Base-by-base conservation (phyloP, 805 yeast genomes). In the Lachancea quebecensis region DNA sequence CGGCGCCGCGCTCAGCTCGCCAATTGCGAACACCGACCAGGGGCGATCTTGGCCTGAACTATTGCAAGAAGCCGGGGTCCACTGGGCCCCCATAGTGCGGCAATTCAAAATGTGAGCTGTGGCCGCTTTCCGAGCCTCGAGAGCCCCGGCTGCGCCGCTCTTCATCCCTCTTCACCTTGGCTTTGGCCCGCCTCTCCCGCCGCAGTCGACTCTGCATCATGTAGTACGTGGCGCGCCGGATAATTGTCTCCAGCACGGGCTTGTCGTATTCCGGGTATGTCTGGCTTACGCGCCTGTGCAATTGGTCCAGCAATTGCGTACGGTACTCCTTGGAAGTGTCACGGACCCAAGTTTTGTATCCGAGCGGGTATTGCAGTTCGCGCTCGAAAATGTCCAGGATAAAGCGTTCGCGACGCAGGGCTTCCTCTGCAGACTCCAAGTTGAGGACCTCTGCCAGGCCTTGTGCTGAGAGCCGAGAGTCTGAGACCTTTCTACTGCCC, bases 261-360 rank as follows among this genome's bases (percentile, higher is more conserved):
- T 68, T 70, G 38, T 74, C 66, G 55, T 82, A 79, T 25, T 78
- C 78, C 3, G 67, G 67, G 55, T 74, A 80, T 36, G 70, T 71
- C 2, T 54, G 55, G 29, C 67, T 68, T 6, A 82, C 78, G 45
- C 73, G 67, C 6, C 56, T 54, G 54, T 73, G 68, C 40, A 88
- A 69, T 48, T 73, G 68, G 4, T 55, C 51, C 49, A 73, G 70
- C 33, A 88, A 70, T 41, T 71, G 65, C 21, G 70, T 69, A 35
- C 95, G 70, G 50, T 75, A 74, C 4, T 62, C 65, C 42, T 71
- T 73, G 1, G 75, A 70, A 0, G 93, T 84, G 56, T 84, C 95
- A 50, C 95, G 72, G 36, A 85, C 81, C 95, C 96, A 88, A 0
- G 95, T 85, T 56, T 78, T 77, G 50, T 78, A 75, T 4, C 95